Evolutionary conservation across 768 basidiomycete species (phyloP).

Genomic region (Phaffia tasmanica): DNA sequence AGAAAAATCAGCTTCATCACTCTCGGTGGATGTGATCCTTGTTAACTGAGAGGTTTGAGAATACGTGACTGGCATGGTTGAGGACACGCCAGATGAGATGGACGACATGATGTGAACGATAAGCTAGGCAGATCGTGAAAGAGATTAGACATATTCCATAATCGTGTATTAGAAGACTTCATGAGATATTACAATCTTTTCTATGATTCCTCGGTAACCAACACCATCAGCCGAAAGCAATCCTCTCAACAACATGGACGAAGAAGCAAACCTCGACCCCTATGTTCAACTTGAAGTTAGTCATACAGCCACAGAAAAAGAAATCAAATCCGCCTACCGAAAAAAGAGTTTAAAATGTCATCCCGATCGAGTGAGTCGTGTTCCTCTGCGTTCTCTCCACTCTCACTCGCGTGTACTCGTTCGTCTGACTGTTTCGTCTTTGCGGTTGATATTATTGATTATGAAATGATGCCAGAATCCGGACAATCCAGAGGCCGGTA

Average conservation of each 20-base stretch:
- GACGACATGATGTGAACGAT: no score
- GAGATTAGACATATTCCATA: no score
- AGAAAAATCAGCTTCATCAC: no score
- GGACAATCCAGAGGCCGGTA: conserved; percentile 24
- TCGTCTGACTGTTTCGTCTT: background rate
- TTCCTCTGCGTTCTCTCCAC: background rate
- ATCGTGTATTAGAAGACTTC: no score
- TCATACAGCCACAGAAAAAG: conserved; percentile 20
- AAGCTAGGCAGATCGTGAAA: no score
- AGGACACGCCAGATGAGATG: no score
- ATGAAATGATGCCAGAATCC: conserved; percentile 17
- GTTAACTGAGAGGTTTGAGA: no score
- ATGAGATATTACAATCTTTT: no score
- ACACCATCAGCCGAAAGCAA: no score
- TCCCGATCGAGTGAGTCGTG: conserved; percentile 23
- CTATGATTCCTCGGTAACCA: no score
- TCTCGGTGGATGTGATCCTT: no score
- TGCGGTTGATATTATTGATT: background rate
- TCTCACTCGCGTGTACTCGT: background rate
- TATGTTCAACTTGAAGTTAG: conserved; percentile 22
- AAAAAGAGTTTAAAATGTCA: conserved; percentile 22
- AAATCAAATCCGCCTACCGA: conserved; percentile 26
- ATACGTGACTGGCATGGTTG: no score
- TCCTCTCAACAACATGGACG: background rate
- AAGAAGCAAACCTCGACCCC: conserved; percentile 24